Evolutionary conservation across 2,329 filamentous ascomycete genomes (phyloP).

Genomic region (Scedosporium boydii): DNA sequence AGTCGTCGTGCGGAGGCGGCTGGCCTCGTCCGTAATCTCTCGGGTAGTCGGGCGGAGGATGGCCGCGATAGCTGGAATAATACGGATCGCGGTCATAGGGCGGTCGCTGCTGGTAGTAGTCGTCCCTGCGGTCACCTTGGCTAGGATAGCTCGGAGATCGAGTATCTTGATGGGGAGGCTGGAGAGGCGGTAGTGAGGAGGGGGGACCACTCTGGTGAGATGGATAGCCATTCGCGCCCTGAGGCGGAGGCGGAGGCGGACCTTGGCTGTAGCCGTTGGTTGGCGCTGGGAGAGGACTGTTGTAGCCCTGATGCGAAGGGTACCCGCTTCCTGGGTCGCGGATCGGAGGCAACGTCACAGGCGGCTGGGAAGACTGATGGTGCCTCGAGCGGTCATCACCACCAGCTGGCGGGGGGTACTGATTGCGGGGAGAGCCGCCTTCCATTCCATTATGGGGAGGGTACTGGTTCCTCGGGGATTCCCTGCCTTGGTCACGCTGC

Average conservation of each 20-base stretch:
- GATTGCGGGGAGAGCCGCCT: not conserved
- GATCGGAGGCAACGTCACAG: slow-evolving; percentile 5
- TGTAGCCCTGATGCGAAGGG: not conserved
- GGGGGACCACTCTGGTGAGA: slow-evolving; percentile 4
- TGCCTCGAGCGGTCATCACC: slow-evolving; percentile 3
- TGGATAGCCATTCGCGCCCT: not conserved
- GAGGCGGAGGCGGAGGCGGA: slow-evolving; percentile 1
- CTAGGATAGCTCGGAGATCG: slow-evolving; percentile 2
- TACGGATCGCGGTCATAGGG: slow-evolving; percentile 29
- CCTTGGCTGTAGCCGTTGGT: not conserved
- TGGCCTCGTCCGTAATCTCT: slow-evolving; percentile 18
- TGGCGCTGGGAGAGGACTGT: not conserved
- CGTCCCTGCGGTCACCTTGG: slow-evolving; percentile 2
- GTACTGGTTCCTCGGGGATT: slow-evolving; percentile 3
- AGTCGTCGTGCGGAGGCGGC: slow-evolving; percentile 24
- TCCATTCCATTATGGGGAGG: not conserved
- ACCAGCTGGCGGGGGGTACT: slow-evolving; percentile 1
- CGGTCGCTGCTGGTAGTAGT: slow-evolving; percentile 10
- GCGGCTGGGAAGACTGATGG: not conserved
- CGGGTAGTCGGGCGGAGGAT: slow-evolving; percentile 18
- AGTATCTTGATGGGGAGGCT: slow-evolving; percentile 17
- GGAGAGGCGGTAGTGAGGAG: slow-evolving; percentile 28
- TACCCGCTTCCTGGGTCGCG: slow-evolving; percentile 2
- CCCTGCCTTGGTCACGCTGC: slow-evolving; percentile 2
- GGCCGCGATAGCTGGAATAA: slow-evolving; percentile 23